Base-by-base conservation (phyloP, 371 early-diverging fungal species). In the Mortierella sp. region DNA sequence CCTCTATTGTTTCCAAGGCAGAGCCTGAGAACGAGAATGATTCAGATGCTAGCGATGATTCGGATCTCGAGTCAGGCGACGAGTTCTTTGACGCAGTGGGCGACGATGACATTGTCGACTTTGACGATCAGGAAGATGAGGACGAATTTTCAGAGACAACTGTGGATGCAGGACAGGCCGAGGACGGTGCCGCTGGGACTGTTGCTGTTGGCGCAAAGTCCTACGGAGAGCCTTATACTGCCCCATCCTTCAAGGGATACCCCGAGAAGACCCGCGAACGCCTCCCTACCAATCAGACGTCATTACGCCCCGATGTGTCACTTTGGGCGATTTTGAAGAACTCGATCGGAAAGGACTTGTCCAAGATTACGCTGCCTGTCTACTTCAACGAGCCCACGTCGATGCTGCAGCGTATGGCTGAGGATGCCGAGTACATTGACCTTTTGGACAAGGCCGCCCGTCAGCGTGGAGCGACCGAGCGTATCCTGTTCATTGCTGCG, bases 311-410 rank as follows among this genome's bases (percentile, higher is more conserved):
- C 79, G 78, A 91, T 75, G 83, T 95, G 35, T 92, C 91, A 24
- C 78, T 95, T 74, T 95, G 95, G 95, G 88, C 90, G 14, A 92
- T 97, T 75, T 89, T 97, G 63, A 96, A 95, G 88, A 93, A 93
- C 74, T 93, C 95, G 5, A 94, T 97, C 32, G 97, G 97, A 68
- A 96, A 97, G 86, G 97, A 97, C 78, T 87, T 97, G 81, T 90
- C 93, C 58, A 93, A 94, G 79, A 94, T 97, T 48, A 93, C 96
- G 0, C 87, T 97, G 35, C 97, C 97, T 0, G 97, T 97, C 29
- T 92, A 93, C 76, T 96, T 97, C 88, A 97, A 96, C 86, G 97
- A 97, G 85, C 97, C 97, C 0, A 90, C 95, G 1, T 93, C 94
- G 21, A 94, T 96, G 91, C 81, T 97, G 83, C 96, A 97, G 86